Evolutionary conservation across 2,329 filamentous ascomycete genomes (phyloP).

Genomic region (Hymenoscyphus fraxineus): DNA sequence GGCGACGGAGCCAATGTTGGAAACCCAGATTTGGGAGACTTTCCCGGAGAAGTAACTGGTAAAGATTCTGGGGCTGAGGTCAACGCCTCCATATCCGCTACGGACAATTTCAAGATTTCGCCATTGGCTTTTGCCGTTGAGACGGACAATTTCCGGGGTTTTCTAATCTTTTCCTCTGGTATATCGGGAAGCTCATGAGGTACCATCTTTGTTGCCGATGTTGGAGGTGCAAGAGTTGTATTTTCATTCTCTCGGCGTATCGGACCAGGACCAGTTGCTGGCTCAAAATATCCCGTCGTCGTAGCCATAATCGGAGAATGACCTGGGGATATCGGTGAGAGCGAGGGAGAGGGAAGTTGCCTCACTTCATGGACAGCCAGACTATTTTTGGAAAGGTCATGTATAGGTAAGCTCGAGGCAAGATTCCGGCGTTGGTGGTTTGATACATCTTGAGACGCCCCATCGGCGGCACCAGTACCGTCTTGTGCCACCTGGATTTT

Average conservation of each 20-base stretch:
- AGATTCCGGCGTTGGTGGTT: constrained; percentile 6
- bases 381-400: constrained; percentile 1
- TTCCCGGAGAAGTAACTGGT: constrained; percentile 46
- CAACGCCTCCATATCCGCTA: constrained; percentile 56
- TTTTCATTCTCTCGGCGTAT: constrained; percentile 6
- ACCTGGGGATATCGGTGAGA: constrained; percentile 24
- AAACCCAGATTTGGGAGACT: constrained; percentile 24
- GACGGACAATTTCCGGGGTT: constrained; percentile 24
- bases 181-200: constrained; percentile 31
- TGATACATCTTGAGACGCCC: constrained; percentile 6
- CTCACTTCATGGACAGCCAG: constrained; percentile 19
- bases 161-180: constrained; percentile 29
- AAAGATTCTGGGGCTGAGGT: constrained; percentile 55
- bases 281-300: neutral
- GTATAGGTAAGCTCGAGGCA: neutral
- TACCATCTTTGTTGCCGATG: constrained; percentile 24
- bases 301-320: neutral
- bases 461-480: neutral
- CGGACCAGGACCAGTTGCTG: neutral
- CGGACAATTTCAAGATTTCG: constrained; percentile 52
- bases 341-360: constrained; percentile 31
- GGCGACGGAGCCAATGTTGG: constrained; percentile 34
- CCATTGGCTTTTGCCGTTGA: constrained; percentile 27
- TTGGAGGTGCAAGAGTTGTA: constrained; percentile 18
- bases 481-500: neutral